Evolutionary conservation across 208 protist species (phyloP).

Genomic region (Leishmania braziliensis): DNA sequence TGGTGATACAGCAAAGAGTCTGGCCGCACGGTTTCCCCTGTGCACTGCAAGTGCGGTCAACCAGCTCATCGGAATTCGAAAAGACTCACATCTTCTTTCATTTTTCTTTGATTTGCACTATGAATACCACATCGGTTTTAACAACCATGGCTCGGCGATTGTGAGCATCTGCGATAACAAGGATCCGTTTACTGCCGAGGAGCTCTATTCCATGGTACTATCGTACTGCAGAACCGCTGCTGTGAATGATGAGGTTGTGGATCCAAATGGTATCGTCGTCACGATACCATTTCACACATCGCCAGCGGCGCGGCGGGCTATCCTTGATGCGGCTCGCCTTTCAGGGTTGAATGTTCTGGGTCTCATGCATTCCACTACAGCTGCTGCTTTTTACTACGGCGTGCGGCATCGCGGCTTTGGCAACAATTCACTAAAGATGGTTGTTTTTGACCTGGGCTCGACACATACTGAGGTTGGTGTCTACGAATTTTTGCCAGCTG

Average conservation of each 20-base stretch:
- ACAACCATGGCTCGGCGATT: slow-evolving; percentile 43
- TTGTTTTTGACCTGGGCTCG: slow-evolving; percentile 87
- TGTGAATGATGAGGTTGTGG: slow-evolving; percentile 46
- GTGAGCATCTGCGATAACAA: slow-evolving; percentile 56
- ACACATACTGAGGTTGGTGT: slow-evolving; percentile 89
- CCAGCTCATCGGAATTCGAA: slow-evolving; percentile 61
- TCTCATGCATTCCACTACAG: slow-evolving; percentile 92
- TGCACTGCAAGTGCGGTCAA: slow-evolving; percentile 69
- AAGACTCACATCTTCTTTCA: slow-evolving; percentile 39
- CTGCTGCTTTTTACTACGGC: slow-evolving; percentile 89
- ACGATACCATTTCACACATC: slow-evolving; percentile 92
- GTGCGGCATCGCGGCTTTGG: slow-evolving; percentile 80
- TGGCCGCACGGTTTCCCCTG: slow-evolving; percentile 90
- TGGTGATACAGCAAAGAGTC: slow-evolving; percentile 79
- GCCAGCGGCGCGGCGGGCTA: slow-evolving; percentile 66
- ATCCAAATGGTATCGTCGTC: slow-evolving; percentile 80
- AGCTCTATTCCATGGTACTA: slow-evolving; percentile 90
- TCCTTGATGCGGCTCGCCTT: slow-evolving; percentile 91
- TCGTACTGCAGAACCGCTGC: slow-evolving; percentile 59
- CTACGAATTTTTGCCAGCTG: slow-evolving; percentile 80
- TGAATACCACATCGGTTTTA: slow-evolving; percentile 55
- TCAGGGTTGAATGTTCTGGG: slow-evolving; percentile 83
- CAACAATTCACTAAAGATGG: slow-evolving; percentile 65
- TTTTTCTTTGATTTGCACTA: slow-evolving; percentile 37
- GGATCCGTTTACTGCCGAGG: slow-evolving; percentile 76